phyloP scores from a whole-genome alignment of 108 stramenopile genomes.

The Aurantiochytrium sp. region DNA sequence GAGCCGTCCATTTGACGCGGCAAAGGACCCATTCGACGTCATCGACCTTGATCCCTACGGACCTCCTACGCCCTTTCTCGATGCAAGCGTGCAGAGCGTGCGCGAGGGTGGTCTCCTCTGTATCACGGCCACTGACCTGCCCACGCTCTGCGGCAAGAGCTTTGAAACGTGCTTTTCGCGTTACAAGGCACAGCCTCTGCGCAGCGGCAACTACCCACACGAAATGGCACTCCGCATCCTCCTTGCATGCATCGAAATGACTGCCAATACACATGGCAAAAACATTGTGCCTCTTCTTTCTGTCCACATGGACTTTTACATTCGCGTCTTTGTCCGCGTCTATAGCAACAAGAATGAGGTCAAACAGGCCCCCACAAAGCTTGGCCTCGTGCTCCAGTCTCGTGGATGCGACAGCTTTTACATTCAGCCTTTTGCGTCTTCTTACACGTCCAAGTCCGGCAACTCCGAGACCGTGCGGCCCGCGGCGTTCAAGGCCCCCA shows the following conservation, averaged over 20 bases:
- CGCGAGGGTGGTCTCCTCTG: slow-evolving; percentile 80
- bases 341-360: slow-evolving; percentile 76
- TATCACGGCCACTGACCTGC: slow-evolving; percentile 96
- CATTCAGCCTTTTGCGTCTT: slow-evolving; percentile 52
- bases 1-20: neutral
- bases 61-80: slow-evolving; percentile 84
- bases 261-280: slow-evolving; percentile 77
- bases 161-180: slow-evolving; percentile 86
- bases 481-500: neutral
- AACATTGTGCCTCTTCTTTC: slow-evolving; percentile 79
- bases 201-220: slow-evolving; percentile 72
- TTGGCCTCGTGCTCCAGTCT: slow-evolving; percentile 79
- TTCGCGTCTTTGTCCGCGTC: slow-evolving; percentile 93
- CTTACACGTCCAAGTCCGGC: slow-evolving; percentile 15
- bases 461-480: neutral
- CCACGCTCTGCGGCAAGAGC: slow-evolving; percentile 82
- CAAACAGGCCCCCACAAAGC: neutral
- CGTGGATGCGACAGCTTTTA: slow-evolving; percentile 83
- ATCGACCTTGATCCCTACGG: slow-evolving; percentile 99
- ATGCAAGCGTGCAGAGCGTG: slow-evolving; percentile 82
- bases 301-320: slow-evolving; percentile 92
- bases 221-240: slow-evolving; percentile 90
- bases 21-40: slow-evolving; percentile 60
- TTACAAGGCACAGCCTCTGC: slow-evolving; percentile 78
- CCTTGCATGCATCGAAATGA: slow-evolving; percentile 63